Percentiles rank a stretch among this genome's conserved stretches.
phyloP scores from a whole-genome alignment of 495 filamentous ascomycete genomes.

The Rostrohypoxylon terebratum region DNA sequence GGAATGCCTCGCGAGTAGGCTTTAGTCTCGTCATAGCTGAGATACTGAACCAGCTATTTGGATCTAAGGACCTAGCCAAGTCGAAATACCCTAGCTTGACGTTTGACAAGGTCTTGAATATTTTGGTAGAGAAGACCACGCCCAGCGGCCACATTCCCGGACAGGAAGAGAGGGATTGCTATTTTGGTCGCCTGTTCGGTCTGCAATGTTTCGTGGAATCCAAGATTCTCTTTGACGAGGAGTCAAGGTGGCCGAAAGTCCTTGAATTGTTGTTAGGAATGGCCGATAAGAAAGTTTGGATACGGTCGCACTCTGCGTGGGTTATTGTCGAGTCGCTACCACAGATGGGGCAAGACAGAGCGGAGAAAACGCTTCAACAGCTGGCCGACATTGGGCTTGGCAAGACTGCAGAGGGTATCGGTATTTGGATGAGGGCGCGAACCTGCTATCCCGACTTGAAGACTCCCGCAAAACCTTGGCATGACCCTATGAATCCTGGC shows the following conservation, averaged over 20 bases:
- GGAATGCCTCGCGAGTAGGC: slow-evolving; percentile 89
- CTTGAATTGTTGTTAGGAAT: slow-evolving; percentile 70
- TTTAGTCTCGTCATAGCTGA: slow-evolving; percentile 92
- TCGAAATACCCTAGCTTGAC: slow-evolving; percentile 62
- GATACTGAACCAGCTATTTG: slow-evolving; percentile 73
- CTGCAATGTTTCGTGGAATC: slow-evolving; percentile 86
- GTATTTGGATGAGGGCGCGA: slow-evolving; percentile 81
- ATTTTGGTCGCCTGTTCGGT: slow-evolving; percentile 87
- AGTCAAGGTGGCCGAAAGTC: slow-evolving; percentile 71
- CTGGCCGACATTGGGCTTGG: slow-evolving; percentile 72
- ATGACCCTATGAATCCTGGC: slow-evolving; percentile 74
- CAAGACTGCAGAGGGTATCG: slow-evolving; percentile 86
- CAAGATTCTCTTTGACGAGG: slow-evolving; percentile 71
- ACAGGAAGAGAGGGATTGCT: slow-evolving; percentile 86
- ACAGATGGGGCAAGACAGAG: slow-evolving; percentile 64
- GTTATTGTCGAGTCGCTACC: slow-evolving; percentile 67
- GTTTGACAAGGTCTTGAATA: slow-evolving; percentile 67
- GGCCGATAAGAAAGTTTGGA: slow-evolving; percentile 79
- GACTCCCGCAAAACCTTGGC: slow-evolving; percentile 79
- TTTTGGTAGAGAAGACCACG: slow-evolving; percentile 77
- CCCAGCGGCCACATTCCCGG: slow-evolving; percentile 72
- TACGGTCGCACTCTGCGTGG: slow-evolving; percentile 87
- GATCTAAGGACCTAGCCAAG: slow-evolving; percentile 53
- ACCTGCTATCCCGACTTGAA: slow-evolving; percentile 71
- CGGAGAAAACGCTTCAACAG: slow-evolving; percentile 70